phyloP scores from a whole-genome alignment of 257 asterid species.

The Avicennia marina region DNA sequence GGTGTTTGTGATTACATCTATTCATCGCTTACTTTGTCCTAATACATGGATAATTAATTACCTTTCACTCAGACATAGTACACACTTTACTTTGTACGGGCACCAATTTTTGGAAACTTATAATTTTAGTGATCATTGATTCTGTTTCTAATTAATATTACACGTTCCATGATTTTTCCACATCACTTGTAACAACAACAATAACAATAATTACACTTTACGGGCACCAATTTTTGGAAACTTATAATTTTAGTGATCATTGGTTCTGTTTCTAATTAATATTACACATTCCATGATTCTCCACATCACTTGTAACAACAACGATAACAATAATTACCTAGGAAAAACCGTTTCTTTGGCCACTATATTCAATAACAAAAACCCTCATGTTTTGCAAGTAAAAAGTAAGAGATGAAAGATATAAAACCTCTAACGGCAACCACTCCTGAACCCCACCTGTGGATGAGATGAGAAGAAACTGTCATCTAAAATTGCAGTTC shows the following conservation, averaged over 20 bases:
- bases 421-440: too few relatives aligned
- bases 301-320: too few relatives aligned
- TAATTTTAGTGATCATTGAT: not conserved
- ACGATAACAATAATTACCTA: too few relatives aligned
- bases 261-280: not conserved
- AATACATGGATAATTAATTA: not conserved
- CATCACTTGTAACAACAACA: too few relatives aligned
- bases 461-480: too few relatives aligned
- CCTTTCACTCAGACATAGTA: not conserved
- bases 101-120: not conserved
- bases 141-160: not conserved
- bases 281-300: conserved; percentile 3
- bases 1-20: not conserved
- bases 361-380: too few relatives aligned
- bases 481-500: too few relatives aligned
- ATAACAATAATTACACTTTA: not conserved
- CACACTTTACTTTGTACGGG: not conserved
- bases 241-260: conserved; percentile 2
- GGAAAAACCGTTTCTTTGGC: too few relatives aligned
- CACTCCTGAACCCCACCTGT: too few relatives aligned
- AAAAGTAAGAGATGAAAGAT: too few relatives aligned
- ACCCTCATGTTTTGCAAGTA: too few relatives aligned
- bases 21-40: conserved; percentile 5
- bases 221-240: not conserved
- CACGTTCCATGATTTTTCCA: conserved; percentile 3